Evolutionary conservation across 2,329 filamentous ascomycete species (phyloP).

Genomic region (Nemania diffusa): DNA sequence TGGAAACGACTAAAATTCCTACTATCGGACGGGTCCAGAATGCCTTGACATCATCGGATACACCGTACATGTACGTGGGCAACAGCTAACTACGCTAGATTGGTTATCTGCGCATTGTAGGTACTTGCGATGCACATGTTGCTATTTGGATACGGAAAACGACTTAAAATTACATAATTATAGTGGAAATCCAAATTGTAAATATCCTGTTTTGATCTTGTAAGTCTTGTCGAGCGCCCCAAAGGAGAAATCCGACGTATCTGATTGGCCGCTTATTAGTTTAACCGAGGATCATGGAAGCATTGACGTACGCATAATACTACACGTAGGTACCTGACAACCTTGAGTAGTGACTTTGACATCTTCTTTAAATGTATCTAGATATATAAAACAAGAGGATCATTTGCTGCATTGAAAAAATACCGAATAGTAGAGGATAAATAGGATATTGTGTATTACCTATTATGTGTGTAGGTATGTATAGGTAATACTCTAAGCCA

Average conservation of each 20-base stretch:
- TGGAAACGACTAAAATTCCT: slow-evolving; percentile 7
- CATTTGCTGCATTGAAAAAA: neutral
- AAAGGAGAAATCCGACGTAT: neutral
- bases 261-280: slow-evolving; percentile 20
- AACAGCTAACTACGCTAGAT: neutral
- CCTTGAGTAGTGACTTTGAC: neutral
- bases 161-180: slow-evolving; percentile 7
- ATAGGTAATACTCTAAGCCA: neutral
- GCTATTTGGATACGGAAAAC: neutral
- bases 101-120: no score
- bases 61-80: neutral
- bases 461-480: neutral
- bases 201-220: neutral
- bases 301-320: neutral
- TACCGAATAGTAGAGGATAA: neutral
- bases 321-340: neutral
- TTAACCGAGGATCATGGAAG: neutral
- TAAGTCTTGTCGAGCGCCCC: slow-evolving; percentile 13
- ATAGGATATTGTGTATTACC: neutral
- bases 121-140: neutral
- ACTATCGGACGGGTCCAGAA: neutral
- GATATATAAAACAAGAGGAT: neutral
- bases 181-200: neutral
- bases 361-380: neutral
- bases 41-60: slow-evolving; percentile 30